Evolutionary conservation across 2,329 filamentous ascomycete genomes (phyloP), one percentile per base, ranked within the genome.

Genomic region (Colletotrichum neosansevieriae): DNA sequence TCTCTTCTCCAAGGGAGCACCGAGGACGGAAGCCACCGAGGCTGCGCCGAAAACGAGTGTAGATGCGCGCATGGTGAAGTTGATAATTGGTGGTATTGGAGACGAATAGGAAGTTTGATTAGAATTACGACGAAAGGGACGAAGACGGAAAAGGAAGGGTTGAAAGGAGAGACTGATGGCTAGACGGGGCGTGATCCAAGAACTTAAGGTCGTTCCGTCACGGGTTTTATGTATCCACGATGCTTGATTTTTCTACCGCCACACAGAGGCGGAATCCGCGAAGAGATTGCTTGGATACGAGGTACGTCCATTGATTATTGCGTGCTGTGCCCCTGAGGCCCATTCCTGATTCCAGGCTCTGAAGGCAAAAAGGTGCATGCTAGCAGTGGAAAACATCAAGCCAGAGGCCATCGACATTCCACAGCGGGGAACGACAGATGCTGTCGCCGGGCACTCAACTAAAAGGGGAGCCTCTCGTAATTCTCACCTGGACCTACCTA

Each of bases 1-100:
- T 47, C 38, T 70, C 56, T 64, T 71, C 29, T 64, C 62, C 21
- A 71, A 51, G 19, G 69, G 65, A 7, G 56, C 62, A 15, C 38
- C 67, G 10, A 70, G 29, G 4, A 63, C 56, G 12, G 56, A 60
- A 11, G 57, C 44, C 32, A 51, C 68, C 7, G 60, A 65, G 19
- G 50, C 60, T 6, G 42, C 64, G 15, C 68, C 61, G 6, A 71
- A 11, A 6, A 71, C 5, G 21, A 71, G 21, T 1, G 49, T 53
- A 9, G 63, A 70, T 44, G 59, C 36, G 36, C 67, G 70, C 70
- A 71, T 71, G 29, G 13, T 53, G 32, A 13, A 45, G 13, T 3
- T n/a, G 19, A 32, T 36, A 36, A 19, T 15, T 2, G 17, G 17
- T 13, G 4, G 12, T 42, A 24, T 32, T 19, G 19, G 21, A 12